phyloP scores from a whole-genome alignment of 257 asterid species.

The Solanum okadae region DNA sequence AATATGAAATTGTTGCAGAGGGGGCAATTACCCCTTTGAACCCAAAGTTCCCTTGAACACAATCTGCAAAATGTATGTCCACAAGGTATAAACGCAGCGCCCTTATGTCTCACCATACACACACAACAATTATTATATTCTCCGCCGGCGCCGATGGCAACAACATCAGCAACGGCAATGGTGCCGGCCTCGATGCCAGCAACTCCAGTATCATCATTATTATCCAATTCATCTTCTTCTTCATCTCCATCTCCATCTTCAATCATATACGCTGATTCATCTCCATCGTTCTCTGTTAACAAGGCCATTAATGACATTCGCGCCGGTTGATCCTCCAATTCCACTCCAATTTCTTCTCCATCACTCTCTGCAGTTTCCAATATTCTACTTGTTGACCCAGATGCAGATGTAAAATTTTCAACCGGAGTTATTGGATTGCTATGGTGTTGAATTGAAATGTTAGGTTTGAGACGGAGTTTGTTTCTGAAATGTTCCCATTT shows the following conservation, averaged over 20 bases:
- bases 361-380: neutral
- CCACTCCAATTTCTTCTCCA: neutral
- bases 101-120: constrained; percentile 79
- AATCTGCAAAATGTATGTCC: constrained; percentile 76
- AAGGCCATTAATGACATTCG: constrained; percentile 68
- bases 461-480: constrained; percentile 40
- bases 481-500: constrained; percentile 51
- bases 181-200: constrained; percentile 15
- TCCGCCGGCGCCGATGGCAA: neutral
- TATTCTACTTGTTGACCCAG: neutral
- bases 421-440: constrained; percentile 12
- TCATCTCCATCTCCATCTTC: constrained; percentile 50
- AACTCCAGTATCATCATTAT: constrained; percentile 33
- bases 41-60: constrained; percentile 78
- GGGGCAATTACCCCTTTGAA: constrained; percentile 77
- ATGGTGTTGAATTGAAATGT: constrained; percentile 25
- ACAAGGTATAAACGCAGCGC: constrained; percentile 61
- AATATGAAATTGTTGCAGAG: constrained; percentile 77
- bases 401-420: neutral
- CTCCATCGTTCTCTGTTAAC: constrained; percentile 56
- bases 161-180: constrained; percentile 14
- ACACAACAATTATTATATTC: constrained; percentile 44
- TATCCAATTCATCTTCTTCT: constrained; percentile 46
- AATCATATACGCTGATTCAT: constrained; percentile 33
- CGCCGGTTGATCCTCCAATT: neutral